phyloP scores from a whole-genome alignment of 2,329 filamentous ascomycete species.

The Neofusicoccum kwambonambiense region DNA sequence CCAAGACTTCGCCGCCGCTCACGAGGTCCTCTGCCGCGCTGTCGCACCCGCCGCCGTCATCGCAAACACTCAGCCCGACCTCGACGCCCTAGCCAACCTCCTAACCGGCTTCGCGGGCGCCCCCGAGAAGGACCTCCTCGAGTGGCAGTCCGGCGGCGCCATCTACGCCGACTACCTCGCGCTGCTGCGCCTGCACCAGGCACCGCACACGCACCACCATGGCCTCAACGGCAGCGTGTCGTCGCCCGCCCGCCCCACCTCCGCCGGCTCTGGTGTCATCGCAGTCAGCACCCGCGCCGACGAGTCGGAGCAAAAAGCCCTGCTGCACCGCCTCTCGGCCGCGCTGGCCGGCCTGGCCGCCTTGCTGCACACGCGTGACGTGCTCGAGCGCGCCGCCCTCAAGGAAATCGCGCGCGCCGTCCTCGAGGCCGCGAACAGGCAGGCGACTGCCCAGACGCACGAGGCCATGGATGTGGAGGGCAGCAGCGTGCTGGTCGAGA shows the following conservation, averaged over 20 bases:
- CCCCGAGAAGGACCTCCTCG: constrained; percentile 31
- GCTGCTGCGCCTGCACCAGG: constrained; percentile 35
- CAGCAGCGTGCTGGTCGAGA: neutral
- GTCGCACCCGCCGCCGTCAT: constrained; percentile 83
- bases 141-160: constrained; percentile 77
- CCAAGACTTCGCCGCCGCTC: constrained; percentile 74
- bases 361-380: constrained; percentile 42
- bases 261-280: constrained; percentile 14
- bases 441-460: neutral
- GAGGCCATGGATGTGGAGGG: neutral
- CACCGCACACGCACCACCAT: constrained; percentile 27
- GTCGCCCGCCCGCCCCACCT: constrained; percentile 25
- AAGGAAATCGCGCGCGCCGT: constrained; percentile 71
- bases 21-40: constrained; percentile 74
- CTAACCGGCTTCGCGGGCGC: constrained; percentile 63
- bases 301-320: neutral
- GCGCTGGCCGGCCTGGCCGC: constrained; percentile 41
- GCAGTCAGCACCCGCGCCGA: neutral
- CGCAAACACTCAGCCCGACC: constrained; percentile 62
- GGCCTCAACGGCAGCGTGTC: constrained; percentile 27
- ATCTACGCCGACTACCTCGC: constrained; percentile 69
- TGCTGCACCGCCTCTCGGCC: constrained; percentile 35
- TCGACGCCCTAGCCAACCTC: constrained; percentile 65
- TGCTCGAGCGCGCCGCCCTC: constrained; percentile 65
- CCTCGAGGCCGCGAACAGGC: neutral